A percentile compares a stretch with the other conserved stretches of the same genome.
These are phyloP conservation scores for Gracilaria domingensis DNA, from an alignment of 23 red algal genomes.

Conservation along the genomic window DNA sequence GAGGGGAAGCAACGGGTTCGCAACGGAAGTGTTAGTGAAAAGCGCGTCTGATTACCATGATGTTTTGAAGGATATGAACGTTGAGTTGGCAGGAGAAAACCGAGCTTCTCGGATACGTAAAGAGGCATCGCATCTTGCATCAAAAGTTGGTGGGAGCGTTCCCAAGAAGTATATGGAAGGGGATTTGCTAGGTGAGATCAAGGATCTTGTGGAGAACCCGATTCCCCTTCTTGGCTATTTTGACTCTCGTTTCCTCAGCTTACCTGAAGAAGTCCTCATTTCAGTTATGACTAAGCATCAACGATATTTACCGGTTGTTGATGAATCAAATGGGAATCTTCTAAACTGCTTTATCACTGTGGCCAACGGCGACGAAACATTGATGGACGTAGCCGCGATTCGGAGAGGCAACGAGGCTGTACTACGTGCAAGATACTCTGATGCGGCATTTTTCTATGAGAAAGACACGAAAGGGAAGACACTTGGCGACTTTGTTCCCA, in stretches of 20 bases:
- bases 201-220: constrained; percentile 90
- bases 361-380: constrained; percentile 63
- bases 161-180: constrained; percentile 67
- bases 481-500: constrained; percentile 78
- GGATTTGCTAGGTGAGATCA: constrained; percentile 81
- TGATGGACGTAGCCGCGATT: constrained; percentile 65
- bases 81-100: constrained; percentile 61
- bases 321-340: constrained; percentile 30
- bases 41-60: constrained; percentile 68
- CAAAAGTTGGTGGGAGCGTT: constrained; percentile 45
- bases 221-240: constrained; percentile 76
- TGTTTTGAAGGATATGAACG: constrained; percentile 46
- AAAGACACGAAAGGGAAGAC: constrained; percentile 78
- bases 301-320: constrained; percentile 91
- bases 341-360: constrained; percentile 87
- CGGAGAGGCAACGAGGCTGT: constrained; percentile 96
- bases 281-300: constrained; percentile 99
- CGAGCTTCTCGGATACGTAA: constrained; percentile 61
- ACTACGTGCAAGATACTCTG: constrained; percentile 88
- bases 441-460: constrained; percentile 97
- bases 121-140: constrained; percentile 59
- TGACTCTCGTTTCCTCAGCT: constrained; percentile 79
- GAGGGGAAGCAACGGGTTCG: constrained; percentile 52
- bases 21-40: constrained; percentile 41
- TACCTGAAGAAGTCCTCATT: constrained; percentile 88